Evolutionary conservation across 2,329 filamentous ascomycete genomes (phyloP).

Genomic region (Penicillium sp.): DNA sequence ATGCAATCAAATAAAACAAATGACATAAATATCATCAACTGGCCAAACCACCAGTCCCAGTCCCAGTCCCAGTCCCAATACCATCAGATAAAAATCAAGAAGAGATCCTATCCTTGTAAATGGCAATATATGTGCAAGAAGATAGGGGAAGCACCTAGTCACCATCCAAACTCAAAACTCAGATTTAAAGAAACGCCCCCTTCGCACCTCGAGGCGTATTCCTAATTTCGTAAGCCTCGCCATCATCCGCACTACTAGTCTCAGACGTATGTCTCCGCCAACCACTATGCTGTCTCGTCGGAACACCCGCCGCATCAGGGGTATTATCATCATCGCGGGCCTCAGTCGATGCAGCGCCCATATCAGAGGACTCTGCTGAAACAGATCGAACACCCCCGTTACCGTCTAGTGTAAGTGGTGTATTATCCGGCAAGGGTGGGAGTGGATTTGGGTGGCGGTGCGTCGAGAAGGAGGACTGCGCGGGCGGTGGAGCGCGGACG

Average conservation of each 20-base stretch:
- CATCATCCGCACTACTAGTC: slow-evolving; percentile 21
- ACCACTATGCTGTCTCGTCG: slow-evolving; percentile 32
- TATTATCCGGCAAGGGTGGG: slow-evolving; percentile 41
- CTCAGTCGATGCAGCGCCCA: slow-evolving; percentile 31
- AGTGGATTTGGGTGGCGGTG: slow-evolving; percentile 41
- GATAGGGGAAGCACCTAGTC: not conserved
- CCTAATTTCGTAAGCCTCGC: slow-evolving; percentile 12
- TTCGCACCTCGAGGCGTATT: slow-evolving; percentile 11
- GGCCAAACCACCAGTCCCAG: no score
- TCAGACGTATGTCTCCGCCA: slow-evolving; percentile 39
- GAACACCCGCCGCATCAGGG: slow-evolving; percentile 3
- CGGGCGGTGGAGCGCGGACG: slow-evolving; percentile 26
- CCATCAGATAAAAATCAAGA: not conserved
- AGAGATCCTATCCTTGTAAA: not conserved
- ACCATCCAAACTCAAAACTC: not conserved
- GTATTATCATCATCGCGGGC: slow-evolving; percentile 16
- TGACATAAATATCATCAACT: not conserved
- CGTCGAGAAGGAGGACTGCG: slow-evolving; percentile 33
- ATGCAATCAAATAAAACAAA: not conserved
- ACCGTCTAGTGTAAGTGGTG: slow-evolving; percentile 19
- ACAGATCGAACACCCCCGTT: slow-evolving; percentile 23
- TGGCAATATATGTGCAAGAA: not conserved
- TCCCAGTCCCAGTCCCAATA: no score
- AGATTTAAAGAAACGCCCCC: slow-evolving; percentile 4
- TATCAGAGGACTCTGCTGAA: slow-evolving; percentile 29